Percentiles rank a stretch among this genome's conserved stretches.
phyloP scores from a whole-genome alignment of 805 yeast species.

The Candida maltosa region DNA sequence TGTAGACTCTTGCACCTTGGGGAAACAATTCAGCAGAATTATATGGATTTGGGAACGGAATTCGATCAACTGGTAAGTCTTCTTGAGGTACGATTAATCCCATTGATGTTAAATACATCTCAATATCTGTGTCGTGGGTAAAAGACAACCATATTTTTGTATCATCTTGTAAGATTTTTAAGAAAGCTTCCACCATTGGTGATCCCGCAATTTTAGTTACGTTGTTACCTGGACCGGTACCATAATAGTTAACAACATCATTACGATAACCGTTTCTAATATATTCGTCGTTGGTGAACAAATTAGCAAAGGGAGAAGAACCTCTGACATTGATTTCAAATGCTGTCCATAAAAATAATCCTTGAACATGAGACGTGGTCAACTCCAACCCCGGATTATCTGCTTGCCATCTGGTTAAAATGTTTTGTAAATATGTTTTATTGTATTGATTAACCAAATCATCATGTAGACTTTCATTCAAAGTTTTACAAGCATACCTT shows the following conservation, averaged over 20 bases:
- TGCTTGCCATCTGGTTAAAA: conserved; percentile 53
- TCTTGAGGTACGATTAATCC: conserved; percentile 46
- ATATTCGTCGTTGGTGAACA: conserved; percentile 64
- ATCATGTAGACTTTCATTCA: conserved; percentile 26
- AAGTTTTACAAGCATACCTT: conserved; percentile 35
- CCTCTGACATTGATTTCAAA: conserved; percentile 70
- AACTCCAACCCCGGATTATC: conserved; percentile 51
- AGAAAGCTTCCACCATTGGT: conserved; percentile 42
- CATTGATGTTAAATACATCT: conserved; percentile 56
- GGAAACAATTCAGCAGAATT: conserved; percentile 46
- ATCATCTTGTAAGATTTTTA: conserved; percentile 36
- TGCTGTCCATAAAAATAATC: conserved; percentile 60
- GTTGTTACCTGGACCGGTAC: conserved; percentile 58
- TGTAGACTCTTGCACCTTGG: conserved; percentile 52
- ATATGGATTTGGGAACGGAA: conserved; percentile 20
- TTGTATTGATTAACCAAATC: conserved; percentile 20
- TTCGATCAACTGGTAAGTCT: conserved; percentile 35
- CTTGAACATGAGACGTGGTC: conserved; percentile 45
- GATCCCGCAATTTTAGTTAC: conserved; percentile 57
- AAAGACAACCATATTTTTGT: conserved; percentile 57
- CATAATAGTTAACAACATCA: conserved; percentile 56
- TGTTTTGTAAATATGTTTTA: conserved; percentile 41
- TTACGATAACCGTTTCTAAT: conserved; percentile 54
- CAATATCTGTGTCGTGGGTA: conserved; percentile 66
- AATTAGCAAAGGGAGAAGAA: conserved; percentile 56